These are phyloP conservation scores for Triglochin maritima DNA, from an alignment of 106 monocot genomes.

Conservation along the genomic window DNA sequence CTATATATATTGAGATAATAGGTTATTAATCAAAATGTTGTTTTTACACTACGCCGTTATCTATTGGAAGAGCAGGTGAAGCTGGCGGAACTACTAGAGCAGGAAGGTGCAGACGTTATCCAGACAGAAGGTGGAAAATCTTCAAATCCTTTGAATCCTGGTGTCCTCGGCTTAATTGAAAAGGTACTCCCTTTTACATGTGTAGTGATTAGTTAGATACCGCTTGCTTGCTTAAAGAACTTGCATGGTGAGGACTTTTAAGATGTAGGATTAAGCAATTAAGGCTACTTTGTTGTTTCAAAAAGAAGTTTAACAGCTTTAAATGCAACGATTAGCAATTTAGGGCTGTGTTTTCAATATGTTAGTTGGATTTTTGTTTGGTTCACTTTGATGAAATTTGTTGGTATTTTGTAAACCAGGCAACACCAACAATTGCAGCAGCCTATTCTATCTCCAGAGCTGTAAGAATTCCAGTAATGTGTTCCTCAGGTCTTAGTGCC, in stretches of 20 bases:
- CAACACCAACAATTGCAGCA: constrained; percentile 85
- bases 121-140: constrained; percentile 96
- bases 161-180: constrained; percentile 81
- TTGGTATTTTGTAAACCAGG: constrained; percentile 21
- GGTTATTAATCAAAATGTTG: too few relatives aligned
- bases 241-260: not conserved
- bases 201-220: not conserved
- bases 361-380: not conserved
- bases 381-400: too few relatives aligned
- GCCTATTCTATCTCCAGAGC: constrained; percentile 86
- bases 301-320: too few relatives aligned
- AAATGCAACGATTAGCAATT: not conserved
- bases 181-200: constrained; percentile 41
- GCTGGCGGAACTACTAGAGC: constrained; percentile 78
- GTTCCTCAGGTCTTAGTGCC: constrained; percentile 81
- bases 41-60: not conserved
- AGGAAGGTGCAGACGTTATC: constrained; percentile 87
- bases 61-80: constrained; percentile 33
- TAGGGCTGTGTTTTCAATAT: constrained; percentile 1
- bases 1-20: too few relatives aligned
- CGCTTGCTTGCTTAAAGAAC: too few relatives aligned
- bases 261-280: not conserved
- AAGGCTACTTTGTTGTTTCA: not conserved
- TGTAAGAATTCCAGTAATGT: constrained; percentile 87
- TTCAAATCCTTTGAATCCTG: constrained; percentile 69